A percentile compares a stretch with the other conserved stretches of the same genome.
Conservation (phyloP, 352 stramenopile species). For the Globisporangium spiculum region DNA sequence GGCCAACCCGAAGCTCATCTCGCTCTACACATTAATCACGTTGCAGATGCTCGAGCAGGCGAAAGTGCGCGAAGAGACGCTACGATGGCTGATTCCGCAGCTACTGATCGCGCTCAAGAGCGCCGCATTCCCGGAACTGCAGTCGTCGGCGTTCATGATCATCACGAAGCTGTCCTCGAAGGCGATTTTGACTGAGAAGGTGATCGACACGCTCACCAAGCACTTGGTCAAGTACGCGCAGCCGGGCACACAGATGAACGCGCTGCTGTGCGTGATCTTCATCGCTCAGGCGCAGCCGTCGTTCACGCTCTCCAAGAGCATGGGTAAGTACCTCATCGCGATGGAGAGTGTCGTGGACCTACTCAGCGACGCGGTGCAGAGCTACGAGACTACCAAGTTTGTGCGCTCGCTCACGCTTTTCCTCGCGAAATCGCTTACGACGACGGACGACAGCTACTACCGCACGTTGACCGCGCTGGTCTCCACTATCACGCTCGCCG, state of each 20-base stretch:
- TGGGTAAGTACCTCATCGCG: conserved; percentile 63
- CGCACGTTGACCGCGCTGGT: conserved; percentile 41
- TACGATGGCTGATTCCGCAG: conserved; percentile 81
- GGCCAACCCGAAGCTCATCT: conserved; percentile 75
- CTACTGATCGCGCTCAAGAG: conserved; percentile 69
- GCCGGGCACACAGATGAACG: conserved; percentile 63
- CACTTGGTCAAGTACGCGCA: conserved; percentile 76
- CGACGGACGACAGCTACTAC: conserved; percentile 36
- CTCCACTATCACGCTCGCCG: conserved; percentile 34
- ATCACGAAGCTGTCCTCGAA: conserved; percentile 83
- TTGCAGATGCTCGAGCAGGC: conserved; percentile 78
- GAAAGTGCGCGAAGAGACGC: conserved; percentile 57
- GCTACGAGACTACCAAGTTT: conserved; percentile 77
- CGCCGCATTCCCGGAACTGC: conserved; percentile 64
- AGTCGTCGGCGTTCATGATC: conserved; percentile 83
- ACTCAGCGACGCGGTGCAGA: conserved; percentile 51
- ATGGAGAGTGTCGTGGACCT: conserved; percentile 73
- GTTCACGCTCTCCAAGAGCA: conserved; percentile 47
- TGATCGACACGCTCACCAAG: conserved; percentile 71
- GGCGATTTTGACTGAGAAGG: conserved; percentile 66
- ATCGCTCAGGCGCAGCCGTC: conserved; percentile 70
- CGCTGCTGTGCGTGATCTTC: conserved; percentile 72
- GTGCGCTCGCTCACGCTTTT: conserved; percentile 52
- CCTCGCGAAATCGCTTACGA: conserved; percentile 41
- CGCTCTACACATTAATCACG: conserved; percentile 80